phyloP scores from a whole-genome alignment of 2,329 filamentous ascomycete species.

The Rhynchosporium graminicola region DNA sequence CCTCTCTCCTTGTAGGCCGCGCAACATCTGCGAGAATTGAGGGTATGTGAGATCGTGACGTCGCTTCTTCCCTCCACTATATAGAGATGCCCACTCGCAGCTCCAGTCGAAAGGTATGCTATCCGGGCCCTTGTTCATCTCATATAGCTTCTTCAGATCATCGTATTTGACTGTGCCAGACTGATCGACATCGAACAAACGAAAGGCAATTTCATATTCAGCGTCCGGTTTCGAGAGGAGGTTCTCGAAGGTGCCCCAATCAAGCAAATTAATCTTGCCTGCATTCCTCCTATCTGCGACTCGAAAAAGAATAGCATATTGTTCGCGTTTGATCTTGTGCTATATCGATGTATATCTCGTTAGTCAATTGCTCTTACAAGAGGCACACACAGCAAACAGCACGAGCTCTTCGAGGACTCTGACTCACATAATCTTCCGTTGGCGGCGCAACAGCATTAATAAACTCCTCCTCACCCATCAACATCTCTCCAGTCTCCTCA shows the following conservation, averaged over 20 bases:
- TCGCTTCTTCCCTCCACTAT: constrained; percentile 85
- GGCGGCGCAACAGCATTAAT: constrained; percentile 85
- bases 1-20: constrained; percentile 91
- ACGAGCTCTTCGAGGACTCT: neutral
- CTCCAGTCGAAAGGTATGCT: constrained; percentile 96
- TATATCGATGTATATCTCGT: constrained; percentile 44
- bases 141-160: constrained; percentile 81
- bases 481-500: constrained; percentile 71
- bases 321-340: constrained; percentile 97
- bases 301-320: constrained; percentile 90
- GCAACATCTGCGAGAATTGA: constrained; percentile 97
- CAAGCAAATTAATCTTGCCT: constrained; percentile 74
- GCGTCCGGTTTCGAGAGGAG: constrained; percentile 91
- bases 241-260: constrained; percentile 95
- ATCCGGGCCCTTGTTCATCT: constrained; percentile 81
- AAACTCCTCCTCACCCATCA: constrained; percentile 84
- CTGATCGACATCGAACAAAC: constrained; percentile 86
- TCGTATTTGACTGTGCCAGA: constrained; percentile 87
- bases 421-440: constrained; percentile 86
- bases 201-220: constrained; percentile 98
- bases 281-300: constrained; percentile 79
- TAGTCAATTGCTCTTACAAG: constrained; percentile 33
- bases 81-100: constrained; percentile 93
- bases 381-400: neutral
- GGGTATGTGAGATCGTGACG: constrained; percentile 91